Evolutionary conservation across 129 eudicot species (phyloP).

Genomic region (Deinandra increscens): DNA sequence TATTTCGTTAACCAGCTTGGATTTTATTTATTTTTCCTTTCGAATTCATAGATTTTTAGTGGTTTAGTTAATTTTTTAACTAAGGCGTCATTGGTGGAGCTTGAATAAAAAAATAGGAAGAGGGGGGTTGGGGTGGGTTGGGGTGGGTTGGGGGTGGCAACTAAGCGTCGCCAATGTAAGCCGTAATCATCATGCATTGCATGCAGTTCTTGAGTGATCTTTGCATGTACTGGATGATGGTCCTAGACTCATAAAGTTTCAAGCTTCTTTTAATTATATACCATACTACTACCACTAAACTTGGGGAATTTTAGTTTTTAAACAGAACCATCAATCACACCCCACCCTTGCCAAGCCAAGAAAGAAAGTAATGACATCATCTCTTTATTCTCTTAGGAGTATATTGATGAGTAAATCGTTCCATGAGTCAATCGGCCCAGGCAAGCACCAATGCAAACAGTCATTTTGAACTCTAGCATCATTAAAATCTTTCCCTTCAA

Average conservation of each 20-base stretch:
- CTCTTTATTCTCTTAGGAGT: constrained; percentile 12
- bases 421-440: constrained; percentile 91
- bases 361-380: not conserved
- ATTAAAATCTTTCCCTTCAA: constrained; percentile 41
- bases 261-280: too few species aligned
- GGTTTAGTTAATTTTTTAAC: not conserved
- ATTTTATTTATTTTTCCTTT: not conserved
- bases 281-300: too few species aligned
- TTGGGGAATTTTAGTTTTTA: not conserved
- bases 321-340: not conserved
- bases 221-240: too few species aligned
- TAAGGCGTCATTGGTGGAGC: too few species aligned
- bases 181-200: too few species aligned
- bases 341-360: not conserved
- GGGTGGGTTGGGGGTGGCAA: too few species aligned
- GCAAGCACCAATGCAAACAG: constrained; percentile 95
- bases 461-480: constrained; percentile 61
- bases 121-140: too few species aligned
- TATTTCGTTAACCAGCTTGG: not conserved
- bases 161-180: too few species aligned
- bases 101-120: too few species aligned
- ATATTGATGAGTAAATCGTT: constrained; percentile 66
- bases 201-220: too few species aligned
- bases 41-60: not conserved
- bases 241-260: too few species aligned